Evolutionary conservation across 2,329 filamentous ascomycete species (phyloP).

Genomic region (Colletotrichum gloeosporioides): DNA sequence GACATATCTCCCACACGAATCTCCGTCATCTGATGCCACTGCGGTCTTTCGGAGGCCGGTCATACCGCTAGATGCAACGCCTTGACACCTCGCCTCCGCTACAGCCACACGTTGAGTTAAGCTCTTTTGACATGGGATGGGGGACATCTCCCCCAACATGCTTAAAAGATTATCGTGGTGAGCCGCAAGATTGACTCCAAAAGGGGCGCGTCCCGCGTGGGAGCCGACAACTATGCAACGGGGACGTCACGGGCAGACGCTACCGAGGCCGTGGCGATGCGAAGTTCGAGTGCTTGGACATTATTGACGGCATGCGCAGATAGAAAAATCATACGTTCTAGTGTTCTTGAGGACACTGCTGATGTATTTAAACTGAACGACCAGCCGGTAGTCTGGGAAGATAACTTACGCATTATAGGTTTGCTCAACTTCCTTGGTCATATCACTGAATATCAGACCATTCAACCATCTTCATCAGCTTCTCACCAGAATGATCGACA

Average conservation of each 20-base stretch:
- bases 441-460: neutral
- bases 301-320: neutral
- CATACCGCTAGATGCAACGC: neutral
- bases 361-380: neutral
- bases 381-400: neutral
- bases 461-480: neutral
- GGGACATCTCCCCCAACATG: neutral
- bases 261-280: neutral
- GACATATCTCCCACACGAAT: neutral
- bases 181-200: neutral
- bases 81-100: neutral
- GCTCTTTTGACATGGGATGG: neutral
- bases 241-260: neutral
- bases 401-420: neutral
- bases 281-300: neutral
- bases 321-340: accelerated
- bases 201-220: neutral
- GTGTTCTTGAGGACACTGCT: neutral
- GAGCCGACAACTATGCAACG: neutral
- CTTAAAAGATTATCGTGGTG: neutral
- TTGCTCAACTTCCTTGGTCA: neutral
- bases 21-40: neutral
- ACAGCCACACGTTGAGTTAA: neutral
- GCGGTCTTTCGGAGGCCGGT: neutral
- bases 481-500: neutral